These are phyloP conservation scores for Barnettozyma pratensis DNA, from an alignment of 805 yeast species.

Conservation along the genomic window DNA sequence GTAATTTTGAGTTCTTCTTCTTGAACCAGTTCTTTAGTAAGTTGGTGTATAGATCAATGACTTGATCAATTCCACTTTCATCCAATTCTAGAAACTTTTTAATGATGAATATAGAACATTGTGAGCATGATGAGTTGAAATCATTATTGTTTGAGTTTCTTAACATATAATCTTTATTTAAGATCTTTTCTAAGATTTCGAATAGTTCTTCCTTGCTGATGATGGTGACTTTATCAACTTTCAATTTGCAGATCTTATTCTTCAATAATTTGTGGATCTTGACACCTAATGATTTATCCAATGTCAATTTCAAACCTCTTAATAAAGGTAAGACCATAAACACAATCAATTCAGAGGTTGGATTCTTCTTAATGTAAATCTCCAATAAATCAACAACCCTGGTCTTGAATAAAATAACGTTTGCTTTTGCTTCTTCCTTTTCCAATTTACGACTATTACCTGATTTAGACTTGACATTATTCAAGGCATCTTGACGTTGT, in stretches of 20 bases:
- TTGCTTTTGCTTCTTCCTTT: conserved; percentile 73
- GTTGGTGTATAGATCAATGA: conserved; percentile 51
- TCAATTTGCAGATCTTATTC: conserved; percentile 49
- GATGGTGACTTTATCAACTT: conserved; percentile 21
- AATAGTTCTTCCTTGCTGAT: conserved; percentile 21
- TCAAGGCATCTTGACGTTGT: conserved; percentile 67
- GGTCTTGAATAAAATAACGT: conserved; percentile 71
- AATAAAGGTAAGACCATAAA: conserved; percentile 52
- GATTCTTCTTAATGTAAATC: conserved; percentile 39
- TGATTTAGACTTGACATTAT: conserved; percentile 41
- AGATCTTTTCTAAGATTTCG: conserved; percentile 35
- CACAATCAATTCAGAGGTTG: conserved; percentile 32
- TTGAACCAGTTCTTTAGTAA: conserved; percentile 60
- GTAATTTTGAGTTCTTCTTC: conserved; percentile 40
- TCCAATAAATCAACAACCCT: conserved; percentile 77
- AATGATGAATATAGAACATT: conserved; percentile 59
- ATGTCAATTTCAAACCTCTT: conserved; percentile 56
- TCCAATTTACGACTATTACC: conserved; percentile 70
- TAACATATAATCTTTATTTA: conserved; percentile 30
- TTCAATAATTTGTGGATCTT: conserved; percentile 73
- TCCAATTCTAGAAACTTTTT: conserved; percentile 44
- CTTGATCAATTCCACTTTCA: conserved; percentile 30
- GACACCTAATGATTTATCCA: conserved; percentile 64
- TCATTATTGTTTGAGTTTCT: conserved; percentile 31
- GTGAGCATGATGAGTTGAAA: conserved; percentile 44